Base-by-base conservation (phyloP, 306 rosid species). In the Begonia loranthoides region DNA sequence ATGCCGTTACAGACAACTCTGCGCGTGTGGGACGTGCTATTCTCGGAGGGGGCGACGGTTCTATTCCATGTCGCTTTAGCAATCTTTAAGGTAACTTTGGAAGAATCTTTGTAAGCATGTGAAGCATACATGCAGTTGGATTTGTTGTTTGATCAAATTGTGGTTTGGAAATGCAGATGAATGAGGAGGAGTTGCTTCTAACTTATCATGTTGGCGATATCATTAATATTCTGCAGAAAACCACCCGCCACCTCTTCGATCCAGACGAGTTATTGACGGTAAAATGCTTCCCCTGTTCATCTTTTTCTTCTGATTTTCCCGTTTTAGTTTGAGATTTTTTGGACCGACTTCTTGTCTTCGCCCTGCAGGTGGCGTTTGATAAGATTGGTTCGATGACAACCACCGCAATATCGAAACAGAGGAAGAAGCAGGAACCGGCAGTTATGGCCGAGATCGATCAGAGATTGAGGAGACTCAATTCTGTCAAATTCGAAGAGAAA, bases 341-440 rank as follows among this genome's bases (percentile, higher is more conserved):
- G 1, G 9, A 13, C 8, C 13, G 6, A 13, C 5, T 14, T 10
- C 38, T 14, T 41, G 24, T 43, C 17, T 17, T 64, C 28, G 28
- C 43, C 39, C 45, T 76, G 72, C 80, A 92, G 99, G 99, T 92
- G 67, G 96, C 99, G 47, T 92, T 83, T 64, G 94, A 92, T 65
- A 64, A 92, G 74, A 80, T 92, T 34, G 94, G 99, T 13, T 86
- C 96, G 10, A 83, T 87, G 94, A 83, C 96, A 41, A 92, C 94
- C 21, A 76, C 79, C 70, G 80, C 80, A 2, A 80, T 86, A 76
- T 92, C 94, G 5, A 92, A 92, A 76, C 84, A 92, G 66, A 76
- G 99, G 73, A 92, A 92, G 60, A 92, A 86, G 58, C 99, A 92
- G 58, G 96, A 92, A 68, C 99, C 99, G 24, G 99, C 81, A 62